These are phyloP conservation scores for Paspalum notatum DNA, from an alignment of 176 grass and related monocot species.

Conservation along the genomic window DNA sequence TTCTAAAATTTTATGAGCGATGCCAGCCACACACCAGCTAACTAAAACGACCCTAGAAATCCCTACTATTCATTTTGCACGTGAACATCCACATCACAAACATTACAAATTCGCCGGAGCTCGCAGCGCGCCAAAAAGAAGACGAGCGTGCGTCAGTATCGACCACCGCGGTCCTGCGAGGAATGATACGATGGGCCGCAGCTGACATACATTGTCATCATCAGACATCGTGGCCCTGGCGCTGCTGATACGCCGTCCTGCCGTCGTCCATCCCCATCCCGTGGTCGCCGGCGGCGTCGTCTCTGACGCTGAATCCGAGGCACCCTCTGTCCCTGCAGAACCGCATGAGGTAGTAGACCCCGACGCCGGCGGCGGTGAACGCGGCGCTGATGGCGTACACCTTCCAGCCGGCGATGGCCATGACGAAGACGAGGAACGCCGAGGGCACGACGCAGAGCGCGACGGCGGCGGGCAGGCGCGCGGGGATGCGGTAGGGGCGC, in stretches of 20 bases:
- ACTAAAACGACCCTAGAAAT: too few species aligned
- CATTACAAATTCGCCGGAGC: too few species aligned
- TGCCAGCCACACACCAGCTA: too few species aligned
- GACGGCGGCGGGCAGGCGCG: slow-evolving; percentile 36
- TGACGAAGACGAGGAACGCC: slow-evolving; percentile 80
- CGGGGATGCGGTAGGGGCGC: slow-evolving; percentile 65
- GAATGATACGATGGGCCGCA: too few species aligned
- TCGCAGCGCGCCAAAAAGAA: too few species aligned
- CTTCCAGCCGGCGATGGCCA: slow-evolving; percentile 88
- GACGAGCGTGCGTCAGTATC: too few species aligned
- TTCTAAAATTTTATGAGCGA: too few species aligned
- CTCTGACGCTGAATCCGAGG: slow-evolving; percentile 59
- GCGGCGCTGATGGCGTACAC: slow-evolving; percentile 59
- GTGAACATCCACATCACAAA: too few species aligned
- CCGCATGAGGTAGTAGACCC: slow-evolving; percentile 61
- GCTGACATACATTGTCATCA: too few species aligned
- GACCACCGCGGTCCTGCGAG: too few species aligned
- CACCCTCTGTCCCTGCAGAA: slow-evolving; percentile 59
- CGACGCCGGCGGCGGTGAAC: slow-evolving; percentile 55
- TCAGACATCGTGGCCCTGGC: background rate
- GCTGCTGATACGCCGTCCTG: slow-evolving; percentile 17
- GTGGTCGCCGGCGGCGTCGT: slow-evolving; percentile 26
- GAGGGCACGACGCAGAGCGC: slow-evolving; percentile 69
- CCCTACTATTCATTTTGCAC: too few species aligned
- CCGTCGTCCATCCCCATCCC: background rate